Conservation (phyloP, 2,329 filamentous ascomycete species). For the Ophiostoma sp. region DNA sequence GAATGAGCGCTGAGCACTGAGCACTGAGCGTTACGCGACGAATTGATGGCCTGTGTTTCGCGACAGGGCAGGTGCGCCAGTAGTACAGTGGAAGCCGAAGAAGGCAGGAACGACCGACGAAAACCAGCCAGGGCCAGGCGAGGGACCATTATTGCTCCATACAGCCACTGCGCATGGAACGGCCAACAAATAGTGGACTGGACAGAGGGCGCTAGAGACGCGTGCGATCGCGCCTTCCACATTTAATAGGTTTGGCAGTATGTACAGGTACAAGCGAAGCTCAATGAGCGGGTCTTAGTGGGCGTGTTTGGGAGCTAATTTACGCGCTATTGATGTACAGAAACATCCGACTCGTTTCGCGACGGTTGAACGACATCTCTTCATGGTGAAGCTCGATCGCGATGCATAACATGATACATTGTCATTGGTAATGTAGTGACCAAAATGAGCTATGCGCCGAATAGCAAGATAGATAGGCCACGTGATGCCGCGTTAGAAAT, state of each 20-base stretch:
- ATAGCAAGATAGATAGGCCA: too few relatives aligned
- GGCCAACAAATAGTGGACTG: not conserved
- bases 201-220: conserved; percentile 15
- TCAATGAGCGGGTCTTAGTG: not conserved
- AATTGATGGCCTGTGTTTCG: conserved; percentile 15
- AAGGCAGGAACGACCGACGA: not conserved
- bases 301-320: not conserved
- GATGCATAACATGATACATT: not conserved
- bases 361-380: conserved; percentile 9
- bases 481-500: too few relatives aligned
- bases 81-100: not conserved
- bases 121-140: not conserved
- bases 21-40: conserved; percentile 9
- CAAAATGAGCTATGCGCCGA: too few relatives aligned
- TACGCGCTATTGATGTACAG: conserved; percentile 19
- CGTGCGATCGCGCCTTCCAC: conserved; percentile 6
- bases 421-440: too few relatives aligned
- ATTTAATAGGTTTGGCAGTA: not conserved
- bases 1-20: not conserved
- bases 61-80: conserved; percentile 17
- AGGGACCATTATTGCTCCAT: not conserved
- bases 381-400: not conserved
- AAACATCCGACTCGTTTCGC: not conserved
- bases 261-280: conserved; percentile 16
- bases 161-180: not conserved